Evolutionary conservation across 805 yeast species (phyloP), one percentile per base, ranked within the genome.

Genomic region (Yamadazyma insecticola): DNA sequence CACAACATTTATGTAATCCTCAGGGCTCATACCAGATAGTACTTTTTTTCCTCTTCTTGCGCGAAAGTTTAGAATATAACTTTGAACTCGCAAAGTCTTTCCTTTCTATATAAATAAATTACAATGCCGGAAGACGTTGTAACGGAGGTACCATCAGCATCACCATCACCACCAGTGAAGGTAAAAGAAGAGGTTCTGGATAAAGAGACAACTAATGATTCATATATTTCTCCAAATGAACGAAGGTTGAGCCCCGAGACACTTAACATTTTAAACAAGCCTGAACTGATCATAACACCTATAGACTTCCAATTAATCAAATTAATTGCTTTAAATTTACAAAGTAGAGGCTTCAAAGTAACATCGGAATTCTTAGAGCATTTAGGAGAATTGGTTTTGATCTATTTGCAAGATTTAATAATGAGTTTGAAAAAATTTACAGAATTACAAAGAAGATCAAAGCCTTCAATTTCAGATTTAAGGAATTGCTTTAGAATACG

Each of bases 401-500:
- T 35, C n/a, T 61, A 58, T 44, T 48, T 65, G 37, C 44, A 50
- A 29, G 57, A 59, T 11, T 33, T 78, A 33, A 46, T 68, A 6
- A 40, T 47, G 2, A 54, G 65, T 17, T 44, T 81, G 16, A 74
- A 72, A 28, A 67, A 67, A 37, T 52, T 74, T 20, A 66, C 78
- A 3, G 77, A 76, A 34, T 53, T 72, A 1, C 89, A 81, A 50
- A 61, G 90, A 43, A 66, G 88, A 30, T 57, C 63, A 13, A 50
- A 51, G n/a, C 76, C 81, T 1, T 60, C 81, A 0, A 57, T 68
- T 13, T 58, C 56, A 17, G 89, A 82, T 50, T 33, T 78, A 8
- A 51, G 55, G 14, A 43, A 76, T 30, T 50, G 77, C 29, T 42
- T 74, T 1, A 50, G 56, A 21, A 64, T 69, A 8, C 72, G 70